Evolutionary conservation across 352 stramenopile species (phyloP), one percentile per base, ranked within the genome.

Genomic region (Pythium sp.): DNA sequence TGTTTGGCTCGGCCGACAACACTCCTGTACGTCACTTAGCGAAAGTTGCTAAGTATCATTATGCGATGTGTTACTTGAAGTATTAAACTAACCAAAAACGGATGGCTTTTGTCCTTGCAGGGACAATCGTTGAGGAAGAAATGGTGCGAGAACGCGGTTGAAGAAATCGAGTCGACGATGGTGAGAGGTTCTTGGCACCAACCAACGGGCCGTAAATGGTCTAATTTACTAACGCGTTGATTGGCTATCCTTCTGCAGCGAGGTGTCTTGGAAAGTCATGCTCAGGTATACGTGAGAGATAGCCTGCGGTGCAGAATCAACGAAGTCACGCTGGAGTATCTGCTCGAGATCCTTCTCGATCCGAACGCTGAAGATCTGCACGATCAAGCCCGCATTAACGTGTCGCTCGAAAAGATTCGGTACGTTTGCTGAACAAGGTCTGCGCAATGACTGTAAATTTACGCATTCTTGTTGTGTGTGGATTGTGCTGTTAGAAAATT

Each of bases 111-210:
- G 15, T 63, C 11, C 22, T 38, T 24, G 18, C 32, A 69, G 64
- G 32, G 30, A 15, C 22, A 68, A n/a, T n/a, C 20, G n/a, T 9
- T 58, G 59, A 63, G 32, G 22, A 36, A 34, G 3, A 46, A 36
- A 51, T 72, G 66, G 66, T 68, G 66, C 20, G 41, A 72, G n/a
- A 49, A 62, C 11, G 66, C 49, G 0, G 60, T 28, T 8, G 51
- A 67, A 22, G 66, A 72, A 26, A 47, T 72, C 32, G 66, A 72
- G 26, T 20, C 20, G 2, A 22, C 66, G 7, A 68, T 68, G 59
- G 66, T 68, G 46, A 51, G 20, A 38, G 24, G 3, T 18, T 46
- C 12, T 58, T 28, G 54, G 18, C 47, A 32, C 22, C 6, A 54
- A 22, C 43, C 8, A 28, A 36, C 24, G 18, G 18, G 43, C 5